phyloP scores from a whole-genome alignment of 2,329 filamentous ascomycete genomes.

The Microdochium nivale region DNA sequence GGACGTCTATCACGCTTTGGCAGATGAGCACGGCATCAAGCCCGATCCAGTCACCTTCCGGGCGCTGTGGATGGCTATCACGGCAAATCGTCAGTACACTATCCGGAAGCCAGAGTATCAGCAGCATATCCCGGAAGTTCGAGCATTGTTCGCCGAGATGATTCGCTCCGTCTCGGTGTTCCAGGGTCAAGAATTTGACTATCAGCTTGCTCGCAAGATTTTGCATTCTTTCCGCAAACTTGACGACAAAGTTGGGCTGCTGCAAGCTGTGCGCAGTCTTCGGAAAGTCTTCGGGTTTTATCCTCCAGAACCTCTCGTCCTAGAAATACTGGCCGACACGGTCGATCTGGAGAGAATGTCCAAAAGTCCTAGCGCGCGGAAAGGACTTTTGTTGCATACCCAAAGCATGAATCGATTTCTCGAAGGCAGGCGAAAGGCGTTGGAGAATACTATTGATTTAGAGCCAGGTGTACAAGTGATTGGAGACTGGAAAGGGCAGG shows the following conservation, averaged over 20 bases:
- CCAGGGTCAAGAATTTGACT: constrained; percentile 31
- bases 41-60: constrained; percentile 64
- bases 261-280: constrained; percentile 35
- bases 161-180: constrained; percentile 40
- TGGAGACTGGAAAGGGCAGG: constrained; percentile 23
- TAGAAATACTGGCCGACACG: constrained; percentile 37
- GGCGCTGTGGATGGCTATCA: constrained; percentile 54
- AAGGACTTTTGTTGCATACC: constrained; percentile 32
- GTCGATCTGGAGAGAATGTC: constrained; percentile 29
- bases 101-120: constrained; percentile 18
- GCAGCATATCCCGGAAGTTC: constrained; percentile 23
- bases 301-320: constrained; percentile 33
- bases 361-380: constrained; percentile 29
- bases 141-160: constrained; percentile 37
- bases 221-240: constrained; percentile 41
- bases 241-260: constrained; percentile 32
- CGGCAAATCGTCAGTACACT: constrained; percentile 37
- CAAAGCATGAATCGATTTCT: constrained; percentile 31
- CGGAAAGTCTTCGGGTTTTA: constrained; percentile 32
- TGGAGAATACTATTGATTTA: constrained; percentile 19
- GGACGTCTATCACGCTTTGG: constrained; percentile 46
- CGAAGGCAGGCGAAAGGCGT: constrained; percentile 13
- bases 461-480: constrained; percentile 21
- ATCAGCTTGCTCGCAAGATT: constrained; percentile 38
- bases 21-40: constrained; percentile 34